Percentiles rank a stretch among this genome's conserved stretches.
Evolutionary conservation across 2,329 filamentous ascomycete genomes (phyloP).

Genomic region (Scedosporium apiospermum): DNA sequence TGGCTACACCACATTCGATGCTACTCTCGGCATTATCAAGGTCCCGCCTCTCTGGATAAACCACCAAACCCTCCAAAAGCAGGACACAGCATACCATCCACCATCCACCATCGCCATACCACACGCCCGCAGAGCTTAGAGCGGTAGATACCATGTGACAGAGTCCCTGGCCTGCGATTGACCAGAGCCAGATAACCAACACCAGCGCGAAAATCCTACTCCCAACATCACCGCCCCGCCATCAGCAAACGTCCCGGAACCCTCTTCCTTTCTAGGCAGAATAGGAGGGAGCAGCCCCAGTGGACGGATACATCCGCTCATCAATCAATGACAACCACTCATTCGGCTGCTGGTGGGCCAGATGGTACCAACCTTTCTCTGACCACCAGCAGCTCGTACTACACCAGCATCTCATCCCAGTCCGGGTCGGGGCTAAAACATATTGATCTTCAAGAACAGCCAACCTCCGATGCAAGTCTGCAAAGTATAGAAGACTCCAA

Average conservation of each 20-base stretch:
- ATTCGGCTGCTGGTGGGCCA: neutral
- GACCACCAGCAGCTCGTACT: neutral
- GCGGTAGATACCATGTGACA: neutral
- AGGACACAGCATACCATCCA: no score
- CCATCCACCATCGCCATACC: neutral
- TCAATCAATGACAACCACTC: neutral
- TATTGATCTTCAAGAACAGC: neutral
- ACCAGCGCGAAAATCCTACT: no score
- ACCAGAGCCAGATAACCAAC: neutral
- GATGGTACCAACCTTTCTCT: neutral
- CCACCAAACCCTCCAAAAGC: neutral
- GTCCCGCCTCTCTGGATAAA: conserved; percentile 1
- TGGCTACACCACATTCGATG: neutral
- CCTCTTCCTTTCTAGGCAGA: no score
- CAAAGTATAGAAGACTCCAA: neutral
- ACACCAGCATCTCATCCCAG: neutral
- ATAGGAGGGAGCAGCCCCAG: neutral
- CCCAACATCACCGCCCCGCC: no score
- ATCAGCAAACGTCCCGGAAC: no score
- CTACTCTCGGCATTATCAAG: neutral
- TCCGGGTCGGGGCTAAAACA: neutral
- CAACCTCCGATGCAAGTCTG: neutral
- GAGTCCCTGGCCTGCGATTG: neutral
- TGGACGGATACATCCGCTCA: neutral
- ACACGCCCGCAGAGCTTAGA: neutral